Base-by-base conservation (phyloP, 306 rosid genomes). In the Fragaria nilgerrensis region DNA sequence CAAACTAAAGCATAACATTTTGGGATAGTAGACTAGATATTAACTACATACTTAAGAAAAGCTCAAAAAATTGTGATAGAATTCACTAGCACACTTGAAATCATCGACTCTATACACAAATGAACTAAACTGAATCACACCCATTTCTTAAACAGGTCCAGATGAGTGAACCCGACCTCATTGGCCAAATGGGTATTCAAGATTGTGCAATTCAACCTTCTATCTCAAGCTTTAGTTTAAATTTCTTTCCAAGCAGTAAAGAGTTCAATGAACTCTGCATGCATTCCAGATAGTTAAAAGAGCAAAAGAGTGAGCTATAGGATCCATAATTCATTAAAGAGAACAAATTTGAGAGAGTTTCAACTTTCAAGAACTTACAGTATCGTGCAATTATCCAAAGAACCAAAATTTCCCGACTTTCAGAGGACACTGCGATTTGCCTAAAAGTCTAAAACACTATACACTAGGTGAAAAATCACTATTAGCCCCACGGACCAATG, bases 351-450 rank as follows among this genome's bases (percentile, higher is more conserved):
- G 41, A 47, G 43, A 66, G n/a, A 25, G 15, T 14, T 48, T 7
- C 59, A 70, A 45, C 4, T 25, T 45, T 49, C 23, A 32, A 71
- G 43, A 19, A 71, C 75, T 71, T 71, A 71, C 63, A 71, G 47
- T 50, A 50, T 9, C 1, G 61, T 47, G 62, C 62, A 32, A 49
- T 2, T 0, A 50, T 7, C 25, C 59, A 20, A 20, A 53, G 59
- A 20, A 20, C n/a, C 59, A 43, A 9, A 70, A 70, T 25, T 25
- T 45, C 36, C 36, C 36, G 3, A 32, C 36, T 32, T 32, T 32
- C 36, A 32, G 36, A 32, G 34, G 34, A 32, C 34, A 37, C 39
- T 37, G 39, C 39, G 39, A 37, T 37, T 37, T 37, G 7, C 39
- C 32, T 29, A 29, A 29, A 29, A 29, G 3, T 29, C 7, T 37